Evolutionary conservation across 176 grass and related monocot genomes (phyloP), one percentile per base, ranked within the genome.

Genomic region (Areca catechu): DNA sequence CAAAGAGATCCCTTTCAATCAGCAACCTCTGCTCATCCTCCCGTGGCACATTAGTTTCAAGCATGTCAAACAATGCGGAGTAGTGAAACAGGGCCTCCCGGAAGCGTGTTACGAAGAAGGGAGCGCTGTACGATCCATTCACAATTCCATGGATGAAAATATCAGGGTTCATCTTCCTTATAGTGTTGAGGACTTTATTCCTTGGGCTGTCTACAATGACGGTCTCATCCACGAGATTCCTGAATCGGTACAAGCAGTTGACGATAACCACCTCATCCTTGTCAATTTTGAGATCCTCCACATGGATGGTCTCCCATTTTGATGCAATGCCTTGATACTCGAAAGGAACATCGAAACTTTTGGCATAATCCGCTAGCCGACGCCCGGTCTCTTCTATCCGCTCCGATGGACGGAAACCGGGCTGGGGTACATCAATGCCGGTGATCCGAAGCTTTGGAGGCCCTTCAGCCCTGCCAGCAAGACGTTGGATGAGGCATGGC

Each of bases 101-200:
- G 54, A 96, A 96, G 54, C 92, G 76, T 24, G 91, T 96, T 24
- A 96, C 79, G 54, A 96, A 96, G 84, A 96, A 96, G 27, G 92
- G 92, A 22, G 89, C 86, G 30, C 83, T 87, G 65, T 96, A 96
- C 17, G 92, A 96, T 21, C 92, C 92, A 74, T 96, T 96, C 61
- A 90, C 92, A 61, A 96, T 79, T 16, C 86, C 92, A 60, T 96
- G 92, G 50, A 96, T 84, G 68, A 96, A 96, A 48, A 90, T 76
- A 58, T 82, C 52, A 5, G 92, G 92, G 56, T 96, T 96, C 58
- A 90, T 65, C 86, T 84, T 80, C 77, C 80, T 84, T 71, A 96
- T 96, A 22, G 92, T 96, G 66, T 96, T 85, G 74, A 96, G 84
- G 22, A 96, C 86, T 66, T 74, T 74, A 71, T 96, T 87, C 71